phyloP scores from a whole-genome alignment of 176 grass and related monocot genomes.

The Sorghum bicolor region DNA sequence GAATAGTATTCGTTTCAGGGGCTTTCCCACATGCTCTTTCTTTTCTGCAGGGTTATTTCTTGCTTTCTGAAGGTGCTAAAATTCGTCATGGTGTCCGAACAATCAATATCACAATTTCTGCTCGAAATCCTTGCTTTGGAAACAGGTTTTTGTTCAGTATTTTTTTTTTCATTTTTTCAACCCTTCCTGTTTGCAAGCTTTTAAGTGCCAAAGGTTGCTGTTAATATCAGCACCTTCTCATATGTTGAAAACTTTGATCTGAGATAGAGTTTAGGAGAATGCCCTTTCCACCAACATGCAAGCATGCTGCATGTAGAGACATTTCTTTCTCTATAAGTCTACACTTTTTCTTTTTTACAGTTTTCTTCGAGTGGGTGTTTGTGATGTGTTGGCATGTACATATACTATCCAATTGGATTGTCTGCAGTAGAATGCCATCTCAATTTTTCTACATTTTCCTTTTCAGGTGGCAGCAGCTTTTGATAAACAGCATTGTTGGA shows the following conservation, averaged over 20 bases:
- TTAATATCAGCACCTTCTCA: background rate
- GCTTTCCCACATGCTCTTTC: conserved; percentile 21
- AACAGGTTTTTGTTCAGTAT: conserved; percentile 62
- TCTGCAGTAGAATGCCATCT: background rate
- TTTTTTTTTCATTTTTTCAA: no score
- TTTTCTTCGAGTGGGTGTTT: background rate
- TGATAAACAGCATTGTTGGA: conserved; percentile 96
- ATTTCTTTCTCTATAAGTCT: background rate
- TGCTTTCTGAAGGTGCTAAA: conserved; percentile 97
- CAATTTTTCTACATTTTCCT: background rate
- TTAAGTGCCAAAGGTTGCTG: background rate
- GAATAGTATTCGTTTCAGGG: conserved; percentile 1
- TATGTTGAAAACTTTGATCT: background rate
- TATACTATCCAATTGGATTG: background rate
- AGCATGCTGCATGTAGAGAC: background rate
- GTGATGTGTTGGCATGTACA: background rate
- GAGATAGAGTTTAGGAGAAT: background rate
- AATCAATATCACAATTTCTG: conserved; percentile 86
- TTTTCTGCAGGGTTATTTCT: conserved; percentile 86
- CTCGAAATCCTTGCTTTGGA: conserved; percentile 88
- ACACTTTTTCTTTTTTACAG: background rate
- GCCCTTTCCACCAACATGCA: background rate
- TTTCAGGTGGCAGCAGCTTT: conserved; percentile 97
- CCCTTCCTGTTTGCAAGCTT: background rate
- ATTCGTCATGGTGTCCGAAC: conserved; percentile 64